Evolutionary conservation across 2,329 filamentous ascomycete genomes (phyloP).

Genomic region (Aspergillus tubingensis): DNA sequence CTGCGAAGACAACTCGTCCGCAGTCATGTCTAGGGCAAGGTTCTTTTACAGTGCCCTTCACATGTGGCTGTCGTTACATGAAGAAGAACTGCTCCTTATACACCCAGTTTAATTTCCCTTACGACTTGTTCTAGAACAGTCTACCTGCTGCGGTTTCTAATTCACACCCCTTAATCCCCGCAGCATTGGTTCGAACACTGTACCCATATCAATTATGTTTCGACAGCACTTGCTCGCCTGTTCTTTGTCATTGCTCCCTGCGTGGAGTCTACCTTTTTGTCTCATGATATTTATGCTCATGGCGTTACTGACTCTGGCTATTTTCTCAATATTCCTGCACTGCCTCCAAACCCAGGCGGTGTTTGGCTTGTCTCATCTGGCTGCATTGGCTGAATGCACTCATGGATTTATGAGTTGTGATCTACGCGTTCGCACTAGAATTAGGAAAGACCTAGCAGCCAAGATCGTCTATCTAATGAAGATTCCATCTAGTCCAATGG

Average conservation of each 20-base stretch:
- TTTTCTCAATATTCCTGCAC: background rate
- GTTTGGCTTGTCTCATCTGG: background rate
- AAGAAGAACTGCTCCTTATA: background rate
- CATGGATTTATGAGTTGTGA: background rate
- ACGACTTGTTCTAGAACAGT: background rate
- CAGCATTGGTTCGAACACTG: background rate
- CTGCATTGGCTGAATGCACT: background rate
- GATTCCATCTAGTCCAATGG: no score
- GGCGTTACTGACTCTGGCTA: background rate
- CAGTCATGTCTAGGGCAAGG: background rate
- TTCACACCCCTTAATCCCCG: background rate
- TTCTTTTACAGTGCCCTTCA: background rate
- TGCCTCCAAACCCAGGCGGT: background rate
- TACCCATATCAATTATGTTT: conserved; percentile 6
- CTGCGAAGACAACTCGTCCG: background rate
- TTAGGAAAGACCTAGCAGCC: background rate
- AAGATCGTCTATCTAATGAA: background rate
- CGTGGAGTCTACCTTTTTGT: background rate
- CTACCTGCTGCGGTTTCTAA: background rate
- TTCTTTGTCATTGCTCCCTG: background rate
- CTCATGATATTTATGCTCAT: background rate
- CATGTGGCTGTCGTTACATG: background rate
- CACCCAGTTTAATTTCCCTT: background rate
- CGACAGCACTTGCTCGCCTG: background rate
- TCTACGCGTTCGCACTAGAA: background rate